Evolutionary conservation across 2,329 filamentous ascomycete species (phyloP).

Genomic region (Coniella lustricola): DNA sequence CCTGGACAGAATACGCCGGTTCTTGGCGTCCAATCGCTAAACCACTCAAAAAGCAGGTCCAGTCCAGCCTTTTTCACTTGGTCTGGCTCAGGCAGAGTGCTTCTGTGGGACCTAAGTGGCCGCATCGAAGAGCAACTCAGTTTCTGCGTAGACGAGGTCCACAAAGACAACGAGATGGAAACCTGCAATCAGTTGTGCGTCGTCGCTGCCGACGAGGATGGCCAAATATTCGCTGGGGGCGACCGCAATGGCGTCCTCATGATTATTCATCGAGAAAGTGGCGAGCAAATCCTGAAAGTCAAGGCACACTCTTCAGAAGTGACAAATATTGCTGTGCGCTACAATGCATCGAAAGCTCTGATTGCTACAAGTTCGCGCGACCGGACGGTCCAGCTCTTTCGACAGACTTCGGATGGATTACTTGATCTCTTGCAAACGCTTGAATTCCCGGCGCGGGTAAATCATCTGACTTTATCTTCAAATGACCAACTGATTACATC

Average conservation of each 20-base stretch:
- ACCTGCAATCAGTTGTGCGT: conserved; percentile 52
- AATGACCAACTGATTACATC: conserved; percentile 74
- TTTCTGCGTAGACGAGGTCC: conserved; percentile 61
- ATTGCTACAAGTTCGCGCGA: conserved; percentile 82
- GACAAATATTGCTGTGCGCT: conserved; percentile 69
- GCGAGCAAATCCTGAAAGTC: conserved; percentile 58
- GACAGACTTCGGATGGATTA: conserved; percentile 43
- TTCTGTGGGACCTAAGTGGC: conserved; percentile 76
- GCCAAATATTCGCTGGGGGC: conserved; percentile 67
- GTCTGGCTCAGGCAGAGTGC: conserved; percentile 72
- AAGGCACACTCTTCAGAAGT: conserved; percentile 86
- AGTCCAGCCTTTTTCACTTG: conserved; percentile 80
- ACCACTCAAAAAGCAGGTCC: conserved; percentile 46
- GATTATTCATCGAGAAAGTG: conserved; percentile 57
- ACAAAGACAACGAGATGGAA: conserved; percentile 43
- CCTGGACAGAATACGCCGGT: conserved; percentile 58
- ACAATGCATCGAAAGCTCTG: conserved; percentile 53
- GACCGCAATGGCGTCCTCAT: conserved; percentile 81
- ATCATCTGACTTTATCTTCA: conserved; percentile 64
- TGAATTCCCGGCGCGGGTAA: conserved; percentile 85
- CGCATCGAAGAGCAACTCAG: conserved; percentile 56
- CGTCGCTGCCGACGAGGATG: conserved; percentile 53
- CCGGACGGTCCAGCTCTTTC: conserved; percentile 88
- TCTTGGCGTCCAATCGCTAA: conserved; percentile 66
- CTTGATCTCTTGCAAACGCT: conserved; percentile 85